A percentile compares a stretch with the other conserved stretches of the same genome.
Conservation (phyloP, 371 early-diverging fungal species). For the Apophysomyces variabilis region DNA sequence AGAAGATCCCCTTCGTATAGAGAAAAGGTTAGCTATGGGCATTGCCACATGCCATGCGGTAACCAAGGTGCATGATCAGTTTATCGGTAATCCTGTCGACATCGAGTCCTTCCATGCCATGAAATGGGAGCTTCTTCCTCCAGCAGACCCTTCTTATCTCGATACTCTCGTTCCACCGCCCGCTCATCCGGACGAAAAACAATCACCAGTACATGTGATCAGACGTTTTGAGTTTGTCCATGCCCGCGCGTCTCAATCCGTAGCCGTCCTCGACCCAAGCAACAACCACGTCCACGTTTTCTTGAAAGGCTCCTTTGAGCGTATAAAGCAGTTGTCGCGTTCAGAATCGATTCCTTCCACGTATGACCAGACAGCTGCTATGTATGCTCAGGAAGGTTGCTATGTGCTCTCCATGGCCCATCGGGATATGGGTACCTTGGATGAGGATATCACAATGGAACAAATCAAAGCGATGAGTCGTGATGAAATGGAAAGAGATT, state of each 20-base stretch:
- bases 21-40: constrained; percentile 50
- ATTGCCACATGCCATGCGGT: constrained; percentile 83
- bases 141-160: constrained; percentile 22
- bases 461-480: constrained; percentile 55
- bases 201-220: constrained; percentile 51
- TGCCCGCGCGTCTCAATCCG: constrained; percentile 85
- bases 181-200: constrained; percentile 17
- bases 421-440: constrained; percentile 54
- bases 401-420: constrained; percentile 82
- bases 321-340: constrained; percentile 59
- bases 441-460: constrained; percentile 41
- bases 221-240: constrained; percentile 91
- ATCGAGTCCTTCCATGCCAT: constrained; percentile 79
- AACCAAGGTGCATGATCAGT: constrained; percentile 61
- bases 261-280: constrained; percentile 63
- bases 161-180: constrained; percentile 32
- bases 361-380: constrained; percentile 61
- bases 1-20: constrained; percentile 27
- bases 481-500: constrained; percentile 70
- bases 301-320: constrained; percentile 86
- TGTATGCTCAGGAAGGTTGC: constrained; percentile 78
- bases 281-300: constrained; percentile 65
- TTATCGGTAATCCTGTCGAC: constrained; percentile 89
- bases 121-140: constrained; percentile 29
- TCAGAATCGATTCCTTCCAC: constrained; percentile 61